Evolutionary conservation across 768 basidiomycete species (phyloP).

Genomic region (Boletus subcaerulescens): DNA sequence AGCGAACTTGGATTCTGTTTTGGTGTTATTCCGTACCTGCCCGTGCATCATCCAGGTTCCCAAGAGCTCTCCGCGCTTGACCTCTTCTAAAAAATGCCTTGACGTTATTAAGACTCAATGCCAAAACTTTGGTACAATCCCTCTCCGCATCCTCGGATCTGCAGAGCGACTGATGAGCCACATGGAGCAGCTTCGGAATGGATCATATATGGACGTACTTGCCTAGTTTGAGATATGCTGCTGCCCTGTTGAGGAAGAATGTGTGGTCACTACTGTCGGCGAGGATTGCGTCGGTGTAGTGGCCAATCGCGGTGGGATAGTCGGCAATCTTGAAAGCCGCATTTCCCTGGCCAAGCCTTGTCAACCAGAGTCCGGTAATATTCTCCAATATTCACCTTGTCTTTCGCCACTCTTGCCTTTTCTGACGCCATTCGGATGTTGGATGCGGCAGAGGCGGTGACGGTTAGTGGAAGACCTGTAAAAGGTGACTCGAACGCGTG

Average conservation of each 20-base stretch:
- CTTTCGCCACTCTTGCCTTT: conserved; percentile 34
- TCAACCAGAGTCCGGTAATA: not conserved
- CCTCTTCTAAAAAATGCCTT: conserved; percentile 80
- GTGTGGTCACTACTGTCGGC: conserved; percentile 71
- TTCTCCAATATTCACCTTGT: conserved; percentile 19
- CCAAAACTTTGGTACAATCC: conserved; percentile 70
- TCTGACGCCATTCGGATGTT: conserved; percentile 32
- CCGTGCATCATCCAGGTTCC: conserved; percentile 54
- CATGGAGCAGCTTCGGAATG: not conserved
- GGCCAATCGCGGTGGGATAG: conserved; percentile 75
- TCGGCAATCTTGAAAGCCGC: conserved; percentile 78
- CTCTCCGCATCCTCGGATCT: conserved; percentile 79
- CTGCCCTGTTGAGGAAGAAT: conserved; percentile 83
- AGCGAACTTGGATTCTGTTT: not conserved
- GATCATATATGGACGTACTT: conserved; percentile 61
- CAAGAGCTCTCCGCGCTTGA: conserved; percentile 63
- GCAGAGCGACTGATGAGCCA: conserved; percentile 1
- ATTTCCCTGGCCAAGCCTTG: conserved; percentile 64
- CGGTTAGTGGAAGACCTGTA: not conserved
- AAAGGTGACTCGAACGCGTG: too few species aligned
- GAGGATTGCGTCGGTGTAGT: conserved; percentile 80
- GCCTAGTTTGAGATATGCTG: conserved; percentile 90
- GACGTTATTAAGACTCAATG: conserved; percentile 54
- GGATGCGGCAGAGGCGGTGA: not conserved
- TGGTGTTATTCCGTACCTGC: conserved; percentile 40